phyloP scores from a whole-genome alignment of 2,329 filamentous ascomycete genomes.

The Aspergillus ochraceus region DNA sequence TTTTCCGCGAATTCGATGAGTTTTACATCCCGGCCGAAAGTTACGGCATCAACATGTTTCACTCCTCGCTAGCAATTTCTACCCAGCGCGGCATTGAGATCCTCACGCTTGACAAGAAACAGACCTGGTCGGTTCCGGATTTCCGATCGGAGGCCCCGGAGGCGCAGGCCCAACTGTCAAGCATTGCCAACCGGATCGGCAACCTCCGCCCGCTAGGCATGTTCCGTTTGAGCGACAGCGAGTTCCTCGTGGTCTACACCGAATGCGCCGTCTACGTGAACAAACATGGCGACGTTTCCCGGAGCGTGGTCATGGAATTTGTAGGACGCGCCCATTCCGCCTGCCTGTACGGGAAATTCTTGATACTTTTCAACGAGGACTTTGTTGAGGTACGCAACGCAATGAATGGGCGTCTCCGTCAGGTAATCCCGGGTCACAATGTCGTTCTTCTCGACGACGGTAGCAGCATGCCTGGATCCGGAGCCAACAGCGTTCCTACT shows the following conservation, averaged over 20 bases:
- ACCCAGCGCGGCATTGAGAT: conserved; percentile 94
- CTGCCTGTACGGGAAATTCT: conserved; percentile 86
- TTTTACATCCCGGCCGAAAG: conserved; percentile 98
- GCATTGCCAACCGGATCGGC: conserved; percentile 79
- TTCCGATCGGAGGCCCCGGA: conserved; percentile 63
- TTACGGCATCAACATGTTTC: conserved; percentile 93
- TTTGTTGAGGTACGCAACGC: conserved; percentile 97
- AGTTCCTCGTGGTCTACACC: conserved; percentile 91
- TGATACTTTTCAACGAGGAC: conserved; percentile 91
- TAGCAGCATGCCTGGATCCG: conserved; percentile 36
- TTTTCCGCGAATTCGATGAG: conserved; percentile 97
- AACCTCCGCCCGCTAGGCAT: conserved; percentile 88
- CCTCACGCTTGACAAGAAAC: conserved; percentile 94
- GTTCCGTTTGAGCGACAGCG: conserved; percentile 90
- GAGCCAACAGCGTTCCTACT: conserved; percentile 47
- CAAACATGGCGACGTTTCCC: conserved; percentile 93
- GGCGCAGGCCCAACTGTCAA: conserved; percentile 64
- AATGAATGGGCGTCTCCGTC: conserved; percentile 87
- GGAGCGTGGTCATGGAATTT: conserved; percentile 97
- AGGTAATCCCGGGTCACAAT: conserved; percentile 90
- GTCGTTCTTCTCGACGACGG: conserved; percentile 90
- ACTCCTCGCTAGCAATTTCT: conserved; percentile 86
- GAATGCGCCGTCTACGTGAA: conserved; percentile 98
- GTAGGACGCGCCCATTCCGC: conserved; percentile 88
- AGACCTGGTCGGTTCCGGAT: conserved; percentile 90